Base-by-base conservation (phyloP, 352 stramenopile genomes). In the Blastocystis sp. region DNA sequence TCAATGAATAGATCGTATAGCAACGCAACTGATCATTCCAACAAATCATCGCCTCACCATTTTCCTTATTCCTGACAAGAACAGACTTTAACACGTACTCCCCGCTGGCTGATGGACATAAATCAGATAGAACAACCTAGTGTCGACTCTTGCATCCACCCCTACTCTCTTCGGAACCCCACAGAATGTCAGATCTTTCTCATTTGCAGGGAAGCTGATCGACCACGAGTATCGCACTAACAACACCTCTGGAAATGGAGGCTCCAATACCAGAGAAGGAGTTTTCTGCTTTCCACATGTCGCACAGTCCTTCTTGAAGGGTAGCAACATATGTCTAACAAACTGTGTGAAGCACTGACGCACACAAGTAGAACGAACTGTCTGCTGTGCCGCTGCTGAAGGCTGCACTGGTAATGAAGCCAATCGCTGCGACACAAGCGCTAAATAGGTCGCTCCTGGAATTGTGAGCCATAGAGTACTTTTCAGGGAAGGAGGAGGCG, bases 171-270 rank as follows among this genome's bases (percentile, higher is more conserved):
- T 55, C 8, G 73, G 73, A 41, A 85, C 45, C 20, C 73, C 73
- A 43, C 47, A 85, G 26, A 85, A 85, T 2, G 73, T 85, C 47
- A 85, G 73, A 20, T 65, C 53, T 37, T 85, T 85, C 47, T 68
- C 73, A n/a, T 39, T 62, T n/a, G 54, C 41, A 45, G 73, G 73
- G 50, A 85, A 85, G 56, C 47, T 85, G 3, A 65, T 47, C 16
- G 43, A 66, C 73, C 73, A 85, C 1, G 73, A 66, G 26, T 66
- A 65, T 16, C 73, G 73, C 16, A 85, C 18, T 26, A 85, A 26
- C n/a, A 85, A 34, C 30, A 66, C 73, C 50, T 66, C 20, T 26
- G 73, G 73, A 30, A 24, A 41, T 3, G 73, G 73, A 2, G 34
- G 11, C 47, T 85, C 73, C 3, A 85, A 11, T 2, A 20, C 20